Evolutionary conservation across 805 yeast genomes (phyloP).

Genomic region (Monosporozyma yasuniensis): DNA sequence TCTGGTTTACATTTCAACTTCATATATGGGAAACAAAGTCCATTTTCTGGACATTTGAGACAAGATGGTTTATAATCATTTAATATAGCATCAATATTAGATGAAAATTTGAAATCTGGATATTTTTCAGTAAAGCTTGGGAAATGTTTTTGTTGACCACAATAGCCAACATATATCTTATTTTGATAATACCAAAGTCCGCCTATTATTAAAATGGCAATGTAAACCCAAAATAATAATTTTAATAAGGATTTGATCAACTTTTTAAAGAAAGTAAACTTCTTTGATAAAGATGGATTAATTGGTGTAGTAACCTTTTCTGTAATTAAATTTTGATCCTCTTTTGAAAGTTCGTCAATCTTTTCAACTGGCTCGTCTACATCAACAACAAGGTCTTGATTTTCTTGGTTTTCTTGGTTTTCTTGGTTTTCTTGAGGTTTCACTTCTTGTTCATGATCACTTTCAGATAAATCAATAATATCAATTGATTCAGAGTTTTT

Average conservation of each 20-base stretch:
- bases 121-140: slow-evolving; percentile 16
- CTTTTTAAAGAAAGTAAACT: neutral
- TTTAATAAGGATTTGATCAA: neutral
- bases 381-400: neutral
- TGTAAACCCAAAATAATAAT: slow-evolving; percentile 8
- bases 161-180: slow-evolving; percentile 56
- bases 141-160: slow-evolving; percentile 50
- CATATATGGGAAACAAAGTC: slow-evolving; percentile 56
- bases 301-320: neutral
- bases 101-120: slow-evolving; percentile 30
- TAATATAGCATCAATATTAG: slow-evolving; percentile 36
- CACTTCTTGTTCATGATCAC: neutral
- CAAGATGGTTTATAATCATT: slow-evolving; percentile 52
- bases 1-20: slow-evolving; percentile 64
- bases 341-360: neutral
- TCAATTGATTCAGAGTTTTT: neutral
- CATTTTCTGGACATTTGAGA: slow-evolving; percentile 72
- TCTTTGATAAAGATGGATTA: neutral
- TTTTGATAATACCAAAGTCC: slow-evolving; percentile 60
- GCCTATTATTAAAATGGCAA: slow-evolving; percentile 11
- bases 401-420: no score
- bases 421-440: no score
- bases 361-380: neutral
- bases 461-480: neutral
- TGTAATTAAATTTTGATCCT: neutral